Conservation (phyloP, 2,329 filamentous ascomycete genomes). For the Cordyceps cicadae region DNA sequence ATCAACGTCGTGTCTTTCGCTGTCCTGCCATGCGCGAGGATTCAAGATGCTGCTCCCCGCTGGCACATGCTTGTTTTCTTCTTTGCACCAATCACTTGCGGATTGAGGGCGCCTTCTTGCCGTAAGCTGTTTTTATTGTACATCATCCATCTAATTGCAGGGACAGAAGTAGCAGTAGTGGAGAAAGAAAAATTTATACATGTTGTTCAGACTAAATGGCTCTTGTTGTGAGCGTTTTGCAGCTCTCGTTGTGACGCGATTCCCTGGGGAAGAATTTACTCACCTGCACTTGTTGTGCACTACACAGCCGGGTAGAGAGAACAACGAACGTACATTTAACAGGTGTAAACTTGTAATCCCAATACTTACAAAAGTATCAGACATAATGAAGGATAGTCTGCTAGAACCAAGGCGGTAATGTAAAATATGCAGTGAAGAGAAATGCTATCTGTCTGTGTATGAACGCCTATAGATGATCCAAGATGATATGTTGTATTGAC, state of each 20-base stretch:
- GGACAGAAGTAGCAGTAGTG: constrained; percentile 10
- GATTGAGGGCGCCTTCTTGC: constrained; percentile 18
- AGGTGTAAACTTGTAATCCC: too few species aligned
- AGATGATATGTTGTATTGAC: neutral
- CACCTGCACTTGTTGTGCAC: too few species aligned
- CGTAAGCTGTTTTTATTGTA: constrained; percentile 20
- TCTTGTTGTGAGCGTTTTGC: neutral
- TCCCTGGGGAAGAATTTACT: neutral
- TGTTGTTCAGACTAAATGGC: constrained; percentile 2
- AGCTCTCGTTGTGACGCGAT: neutral
- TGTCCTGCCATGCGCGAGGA: neutral
- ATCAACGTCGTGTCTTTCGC: neutral
- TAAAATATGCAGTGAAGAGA: neutral
- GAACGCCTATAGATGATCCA: neutral
- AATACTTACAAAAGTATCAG: neutral
- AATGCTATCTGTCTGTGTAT: neutral
- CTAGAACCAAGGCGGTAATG: neutral
- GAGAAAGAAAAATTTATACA: constrained; percentile 13
- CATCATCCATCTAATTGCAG: constrained; percentile 21
- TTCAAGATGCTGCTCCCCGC: neutral
- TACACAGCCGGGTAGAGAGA: too few species aligned
- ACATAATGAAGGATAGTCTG: too few species aligned
- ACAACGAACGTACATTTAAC: too few species aligned
- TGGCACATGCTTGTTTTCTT: neutral
- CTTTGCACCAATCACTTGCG: neutral